These are phyloP conservation scores for Fragilaria radians DNA, from an alignment of 108 stramenopile genomes.

Conservation along the genomic window DNA sequence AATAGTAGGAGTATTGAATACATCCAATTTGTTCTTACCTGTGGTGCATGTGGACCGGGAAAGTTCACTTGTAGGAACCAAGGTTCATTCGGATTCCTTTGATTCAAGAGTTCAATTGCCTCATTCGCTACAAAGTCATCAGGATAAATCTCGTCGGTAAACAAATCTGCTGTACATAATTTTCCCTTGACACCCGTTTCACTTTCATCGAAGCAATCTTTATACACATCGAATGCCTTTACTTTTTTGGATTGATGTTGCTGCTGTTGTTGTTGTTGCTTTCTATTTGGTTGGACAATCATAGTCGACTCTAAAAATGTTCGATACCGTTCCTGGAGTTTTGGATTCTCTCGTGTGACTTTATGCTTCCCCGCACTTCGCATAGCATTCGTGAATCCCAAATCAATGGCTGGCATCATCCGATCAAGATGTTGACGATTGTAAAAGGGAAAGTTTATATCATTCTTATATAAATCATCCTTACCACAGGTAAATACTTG, in stretches of 20 bases:
- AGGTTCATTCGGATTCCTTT: conserved; percentile 8
- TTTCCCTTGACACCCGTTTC: neutral
- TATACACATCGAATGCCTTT: neutral
- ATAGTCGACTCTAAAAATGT: conserved; percentile 9
- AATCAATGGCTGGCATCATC: conserved; percentile 13
- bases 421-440: neutral
- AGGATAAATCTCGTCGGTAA: conserved; percentile 15
- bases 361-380: conserved; percentile 14
- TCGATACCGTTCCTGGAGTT: conserved; percentile 16
- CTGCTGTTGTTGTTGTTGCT: too few relatives aligned
- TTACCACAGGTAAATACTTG: conserved; percentile 22
- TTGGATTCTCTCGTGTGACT: conserved; percentile 9
- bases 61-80: conserved; percentile 28
- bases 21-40: too few relatives aligned
- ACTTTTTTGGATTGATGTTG: neutral
- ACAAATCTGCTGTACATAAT: conserved; percentile 7
- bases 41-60: conserved; percentile 22
- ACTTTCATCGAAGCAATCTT: neutral
- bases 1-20: too few relatives aligned
- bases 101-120: conserved; percentile 13
- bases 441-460: conserved; percentile 14
- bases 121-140: conserved; percentile 17
- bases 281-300: too few relatives aligned
- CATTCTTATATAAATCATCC: conserved; percentile 17
- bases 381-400: conserved; percentile 18